These are phyloP conservation scores for Aphanomyces astaci DNA, from an alignment of 352 stramenopile species.

Conservation along the genomic window DNA sequence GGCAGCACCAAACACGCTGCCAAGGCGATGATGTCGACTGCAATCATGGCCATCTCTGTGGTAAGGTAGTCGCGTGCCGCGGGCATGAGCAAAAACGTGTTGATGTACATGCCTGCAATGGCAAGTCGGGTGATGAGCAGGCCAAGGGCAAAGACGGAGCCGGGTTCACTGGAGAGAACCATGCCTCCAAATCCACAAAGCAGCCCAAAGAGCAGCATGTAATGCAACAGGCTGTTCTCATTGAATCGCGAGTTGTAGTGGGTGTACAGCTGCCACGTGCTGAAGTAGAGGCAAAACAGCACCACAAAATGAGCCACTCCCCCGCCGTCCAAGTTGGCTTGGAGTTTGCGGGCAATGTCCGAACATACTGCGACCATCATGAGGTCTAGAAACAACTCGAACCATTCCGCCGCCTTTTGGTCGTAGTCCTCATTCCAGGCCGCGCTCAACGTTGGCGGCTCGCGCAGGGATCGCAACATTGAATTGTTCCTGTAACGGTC, in stretches of 20 bases:
- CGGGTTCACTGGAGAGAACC: slow-evolving; percentile 12
- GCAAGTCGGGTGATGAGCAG: slow-evolving; percentile 1
- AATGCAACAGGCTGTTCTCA: slow-evolving; percentile 20
- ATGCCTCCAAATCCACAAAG: slow-evolving; percentile 17
- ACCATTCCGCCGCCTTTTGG: slow-evolving; percentile 20
- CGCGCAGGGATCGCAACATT: slow-evolving; percentile 14
- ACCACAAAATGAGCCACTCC: slow-evolving; percentile 4
- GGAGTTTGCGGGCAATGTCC: background rate
- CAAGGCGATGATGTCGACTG: background rate
- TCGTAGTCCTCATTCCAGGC: slow-evolving; percentile 22
- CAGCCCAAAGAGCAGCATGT: slow-evolving; percentile 6
- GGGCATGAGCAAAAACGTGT: background rate
- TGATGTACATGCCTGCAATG: background rate
- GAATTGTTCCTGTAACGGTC: background rate
- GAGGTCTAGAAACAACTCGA: slow-evolving; percentile 21
- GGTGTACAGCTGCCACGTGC: slow-evolving; percentile 15
- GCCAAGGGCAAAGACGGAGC: slow-evolving; percentile 6
- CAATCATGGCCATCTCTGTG: slow-evolving; percentile 3
- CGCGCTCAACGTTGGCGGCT: background rate
- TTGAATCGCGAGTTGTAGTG: slow-evolving; percentile 17
- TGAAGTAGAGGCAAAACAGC: slow-evolving; percentile 1
- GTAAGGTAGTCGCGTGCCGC: background rate
- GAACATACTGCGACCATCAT: slow-evolving; percentile 18
- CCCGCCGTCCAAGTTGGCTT: slow-evolving; percentile 4
- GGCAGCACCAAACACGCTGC: background rate